Conservation (phyloP, 1,139 yeast species). For the Taphrina pruni region DNA sequence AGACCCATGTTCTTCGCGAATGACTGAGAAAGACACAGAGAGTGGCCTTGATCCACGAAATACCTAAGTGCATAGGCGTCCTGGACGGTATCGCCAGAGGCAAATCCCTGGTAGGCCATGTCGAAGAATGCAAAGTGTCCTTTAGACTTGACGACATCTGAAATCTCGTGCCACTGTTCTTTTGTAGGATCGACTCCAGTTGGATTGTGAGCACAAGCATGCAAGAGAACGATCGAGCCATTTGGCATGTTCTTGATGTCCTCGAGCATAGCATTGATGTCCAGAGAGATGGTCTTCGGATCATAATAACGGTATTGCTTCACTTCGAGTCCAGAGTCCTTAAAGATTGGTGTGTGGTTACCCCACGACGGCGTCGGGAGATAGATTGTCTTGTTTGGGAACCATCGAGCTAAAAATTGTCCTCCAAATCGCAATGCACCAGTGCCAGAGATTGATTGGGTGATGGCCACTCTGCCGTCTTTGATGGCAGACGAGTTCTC, state of each 20-base stretch:
- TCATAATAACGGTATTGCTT: constrained; percentile 72
- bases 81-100: constrained; percentile 80
- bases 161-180: constrained; percentile 81
- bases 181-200: constrained; percentile 92
- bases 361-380: constrained; percentile 80
- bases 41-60: constrained; percentile 66
- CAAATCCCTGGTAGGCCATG: constrained; percentile 97
- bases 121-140: constrained; percentile 86
- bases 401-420: constrained; percentile 62
- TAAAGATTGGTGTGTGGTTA: constrained; percentile 64
- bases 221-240: constrained; percentile 82
- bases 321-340: constrained; percentile 57
- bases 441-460: constrained; percentile 75
- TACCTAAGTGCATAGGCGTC: constrained; percentile 89
- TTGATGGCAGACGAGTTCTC: constrained; percentile 53
- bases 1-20: constrained; percentile 97
- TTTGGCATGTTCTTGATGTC: constrained; percentile 73
- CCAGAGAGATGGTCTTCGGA: constrained; percentile 64
- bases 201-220: constrained; percentile 98
- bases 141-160: constrained; percentile 64
- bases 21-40: constrained; percentile 77
- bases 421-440: constrained; percentile 76
- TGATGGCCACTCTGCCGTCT: constrained; percentile 61
- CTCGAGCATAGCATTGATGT: constrained; percentile 68
- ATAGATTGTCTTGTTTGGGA: constrained; percentile 57